Evolutionary conservation across 2,329 filamentous ascomycete genomes (phyloP), one percentile per base, ranked within the genome.

Genomic region (Stemphylium lycopersici): DNA sequence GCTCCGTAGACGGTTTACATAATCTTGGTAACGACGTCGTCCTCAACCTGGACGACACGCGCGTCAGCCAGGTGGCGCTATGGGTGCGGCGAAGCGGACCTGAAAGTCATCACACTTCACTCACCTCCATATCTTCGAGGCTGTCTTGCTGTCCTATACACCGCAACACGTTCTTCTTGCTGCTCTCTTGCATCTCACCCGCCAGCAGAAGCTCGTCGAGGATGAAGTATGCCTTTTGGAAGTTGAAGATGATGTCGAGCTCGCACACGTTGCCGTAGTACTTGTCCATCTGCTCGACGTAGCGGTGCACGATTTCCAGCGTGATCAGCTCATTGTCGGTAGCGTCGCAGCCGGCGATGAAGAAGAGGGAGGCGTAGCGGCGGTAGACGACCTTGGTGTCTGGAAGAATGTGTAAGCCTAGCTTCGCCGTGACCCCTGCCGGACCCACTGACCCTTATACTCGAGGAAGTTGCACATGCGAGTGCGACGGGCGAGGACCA

Each of bases 381-480:
- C 95, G 92, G 80, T 99, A 99, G 54, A 99, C 93, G 67, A 99
- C 93, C 80, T 99, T 99, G 68, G 90, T 96, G 79, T 99, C 95
- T 97, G 73, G 18, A 48, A 49, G 63, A 54, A 47, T 56, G 59
- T 62, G 70, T 76, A 62, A 66, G 59, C 58, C 60, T 59, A 49
- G 62, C 54, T 59, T 49, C 58, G 48, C 43, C 41, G 48, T 43
- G 16, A 58, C 49, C 41, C 48, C 53, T 65, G 56, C 57, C 18
- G 39, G 32, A 47, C 54, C 59, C 56, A 66, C 69, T 58, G 62
- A 96, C 93, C 93, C 87, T 99, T 99, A 79, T 99, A 99, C 77
- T 99, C 95, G 57, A 99, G 86, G 79, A 99, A 99, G 80, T 99
- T 99, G 86, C 95, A 99, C 95, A 99, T 99, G 76, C 95, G 91